phyloP scores from a whole-genome alignment of 2,329 filamentous ascomycete genomes.

The Immersiporthe knoxdaviesiana region DNA sequence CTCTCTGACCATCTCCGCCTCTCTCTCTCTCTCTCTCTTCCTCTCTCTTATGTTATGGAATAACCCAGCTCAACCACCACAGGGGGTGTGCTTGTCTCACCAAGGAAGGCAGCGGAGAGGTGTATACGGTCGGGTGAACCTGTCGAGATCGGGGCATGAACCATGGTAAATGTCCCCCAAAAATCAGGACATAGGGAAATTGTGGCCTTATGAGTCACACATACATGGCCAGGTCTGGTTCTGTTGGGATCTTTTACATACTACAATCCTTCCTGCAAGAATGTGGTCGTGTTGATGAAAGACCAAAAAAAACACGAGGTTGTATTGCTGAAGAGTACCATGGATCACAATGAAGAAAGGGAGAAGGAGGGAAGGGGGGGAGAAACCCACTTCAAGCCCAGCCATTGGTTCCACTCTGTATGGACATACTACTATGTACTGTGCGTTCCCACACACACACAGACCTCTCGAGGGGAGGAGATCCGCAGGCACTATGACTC shows the following conservation, averaged over 20 bases:
- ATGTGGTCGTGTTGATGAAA: neutral
- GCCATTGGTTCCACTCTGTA: neutral
- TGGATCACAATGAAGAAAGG: neutral
- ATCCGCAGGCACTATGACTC: neutral
- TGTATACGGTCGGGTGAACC: too few species aligned
- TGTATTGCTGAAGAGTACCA: neutral
- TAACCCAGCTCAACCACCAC: neutral
- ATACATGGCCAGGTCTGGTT: too few species aligned
- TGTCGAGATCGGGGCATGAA: neutral
- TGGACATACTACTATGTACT: too few species aligned
- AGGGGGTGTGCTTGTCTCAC: slow-evolving; percentile 8
- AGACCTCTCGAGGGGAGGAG: neutral
- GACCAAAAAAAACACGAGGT: neutral
- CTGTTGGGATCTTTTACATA: neutral
- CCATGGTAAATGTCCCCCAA: neutral
- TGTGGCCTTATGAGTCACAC: neutral
- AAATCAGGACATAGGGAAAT: neutral
- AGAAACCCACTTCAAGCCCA: neutral
- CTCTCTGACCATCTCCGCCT: neutral
- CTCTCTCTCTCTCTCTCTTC: too few species aligned
- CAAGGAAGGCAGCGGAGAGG: neutral
- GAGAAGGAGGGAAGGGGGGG: neutral
- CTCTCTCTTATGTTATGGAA: neutral
- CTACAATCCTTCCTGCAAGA: neutral
- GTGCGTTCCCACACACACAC: slow-evolving; percentile 1